These are phyloP conservation scores for Misopates orontium DNA, from an alignment of 257 asterid species.

Conservation along the genomic window DNA sequence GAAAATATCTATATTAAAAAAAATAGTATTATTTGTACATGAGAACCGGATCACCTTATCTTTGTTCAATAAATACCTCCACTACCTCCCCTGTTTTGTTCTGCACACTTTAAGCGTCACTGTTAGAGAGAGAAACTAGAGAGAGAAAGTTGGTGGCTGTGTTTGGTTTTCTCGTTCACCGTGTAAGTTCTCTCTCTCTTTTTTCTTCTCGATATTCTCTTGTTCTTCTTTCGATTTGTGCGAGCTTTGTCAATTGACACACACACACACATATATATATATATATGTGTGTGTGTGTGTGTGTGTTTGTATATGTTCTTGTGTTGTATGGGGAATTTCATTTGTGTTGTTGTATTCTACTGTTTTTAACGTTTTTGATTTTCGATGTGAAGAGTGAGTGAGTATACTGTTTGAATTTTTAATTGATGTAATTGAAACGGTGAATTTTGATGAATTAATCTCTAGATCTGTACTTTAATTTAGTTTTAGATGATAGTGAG, in stretches of 20 bases:
- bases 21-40: constrained; percentile 21
- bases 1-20: constrained; percentile 20
- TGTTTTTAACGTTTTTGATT: constrained; percentile 6
- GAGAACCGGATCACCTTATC: constrained; percentile 55
- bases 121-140: constrained; percentile 29
- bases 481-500: no score
- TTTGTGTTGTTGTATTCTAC: constrained; percentile 14
- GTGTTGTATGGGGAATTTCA: constrained; percentile 11
- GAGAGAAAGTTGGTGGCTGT: constrained; percentile 23
- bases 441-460: not conserved
- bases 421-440: constrained; percentile 21
- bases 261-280: no score
- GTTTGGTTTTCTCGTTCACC: constrained; percentile 32
- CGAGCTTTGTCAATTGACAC: not conserved
- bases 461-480: no score
- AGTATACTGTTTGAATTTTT: not conserved
- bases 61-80: constrained; percentile 56
- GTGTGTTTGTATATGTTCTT: not conserved
- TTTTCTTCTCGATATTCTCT: constrained; percentile 19
- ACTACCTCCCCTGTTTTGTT: constrained; percentile 26
- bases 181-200: no score
- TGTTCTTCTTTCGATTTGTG: constrained; percentile 7
- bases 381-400: not conserved
- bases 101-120: constrained; percentile 10
- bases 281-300: not conserved